phyloP scores from a whole-genome alignment of 345 rosid genomes.

The Eucalyptus decipiens region DNA sequence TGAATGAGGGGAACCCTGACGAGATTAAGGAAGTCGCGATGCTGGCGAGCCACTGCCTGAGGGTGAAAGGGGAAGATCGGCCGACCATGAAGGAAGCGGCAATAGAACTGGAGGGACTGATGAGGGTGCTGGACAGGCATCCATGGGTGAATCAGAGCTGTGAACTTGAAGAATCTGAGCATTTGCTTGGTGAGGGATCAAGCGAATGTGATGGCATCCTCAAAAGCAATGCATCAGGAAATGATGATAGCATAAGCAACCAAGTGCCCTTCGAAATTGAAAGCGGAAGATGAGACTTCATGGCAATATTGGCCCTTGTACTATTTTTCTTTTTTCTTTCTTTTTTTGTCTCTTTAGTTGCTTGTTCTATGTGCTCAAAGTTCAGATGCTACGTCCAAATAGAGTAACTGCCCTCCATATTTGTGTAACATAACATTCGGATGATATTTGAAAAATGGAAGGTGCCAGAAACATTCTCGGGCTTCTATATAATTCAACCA shows the following conservation, averaged over 20 bases:
- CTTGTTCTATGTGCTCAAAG: not conserved
- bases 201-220: not conserved
- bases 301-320: not conserved
- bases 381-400: not conserved
- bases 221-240: not conserved
- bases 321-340: not conserved
- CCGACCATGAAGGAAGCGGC: constrained; percentile 8
- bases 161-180: not conserved
- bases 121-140: not conserved
- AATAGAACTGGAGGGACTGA: not conserved
- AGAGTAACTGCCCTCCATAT: not conserved
- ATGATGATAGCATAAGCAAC: not conserved
- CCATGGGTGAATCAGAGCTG: not conserved
- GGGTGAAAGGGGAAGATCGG: constrained; percentile 13
- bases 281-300: not conserved
- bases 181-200: not conserved
- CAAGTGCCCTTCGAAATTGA: not conserved
- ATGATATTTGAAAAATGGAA: no score
- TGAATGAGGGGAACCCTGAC: not conserved
- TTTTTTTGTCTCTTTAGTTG: not conserved
- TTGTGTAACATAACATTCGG: not conserved
- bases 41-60: constrained; percentile 6
- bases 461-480: not conserved
- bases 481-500: no score
- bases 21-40: constrained; percentile 3